Conservation (phyloP, 1,139 yeast genomes). For the Yamadazyma epiphylla region DNA sequence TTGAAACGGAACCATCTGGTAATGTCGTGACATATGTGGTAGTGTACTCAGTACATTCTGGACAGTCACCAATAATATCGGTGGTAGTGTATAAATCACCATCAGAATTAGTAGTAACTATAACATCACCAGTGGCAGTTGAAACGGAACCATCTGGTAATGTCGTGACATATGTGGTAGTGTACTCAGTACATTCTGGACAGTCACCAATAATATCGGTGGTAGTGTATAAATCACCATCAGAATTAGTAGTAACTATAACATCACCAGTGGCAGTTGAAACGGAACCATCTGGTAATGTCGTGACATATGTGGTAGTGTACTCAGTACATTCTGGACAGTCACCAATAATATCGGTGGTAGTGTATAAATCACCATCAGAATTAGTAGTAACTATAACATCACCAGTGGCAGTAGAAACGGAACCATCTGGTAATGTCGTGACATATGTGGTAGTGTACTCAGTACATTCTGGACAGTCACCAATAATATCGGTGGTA, state of each 20-base stretch:
- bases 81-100: conserved; percentile 7
- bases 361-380: not conserved
- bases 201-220: conserved; percentile 7
- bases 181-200: conserved; percentile 4
- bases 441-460: conserved; percentile 8
- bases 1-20: conserved; percentile 9
- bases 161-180: conserved; percentile 5
- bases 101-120: conserved; percentile 5
- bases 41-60: conserved; percentile 5
- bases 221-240: conserved; percentile 6
- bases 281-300: conserved; percentile 15
- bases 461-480: conserved; percentile 1
- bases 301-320: conserved; percentile 15
- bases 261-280: conserved; percentile 13
- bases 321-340: conserved; percentile 13
- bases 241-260: conserved; percentile 6
- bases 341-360: conserved; percentile 3
- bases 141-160: conserved; percentile 3
- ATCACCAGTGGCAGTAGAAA: conserved; percentile 8
- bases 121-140: conserved; percentile 5
- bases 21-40: conserved; percentile 12
- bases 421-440: conserved; percentile 11
- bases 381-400: conserved; percentile 4
- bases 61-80: conserved; percentile 3
- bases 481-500: conserved; percentile 2